Conservation (phyloP, 73 alveolate species). For the Paramecium primaurelia region DNA sequence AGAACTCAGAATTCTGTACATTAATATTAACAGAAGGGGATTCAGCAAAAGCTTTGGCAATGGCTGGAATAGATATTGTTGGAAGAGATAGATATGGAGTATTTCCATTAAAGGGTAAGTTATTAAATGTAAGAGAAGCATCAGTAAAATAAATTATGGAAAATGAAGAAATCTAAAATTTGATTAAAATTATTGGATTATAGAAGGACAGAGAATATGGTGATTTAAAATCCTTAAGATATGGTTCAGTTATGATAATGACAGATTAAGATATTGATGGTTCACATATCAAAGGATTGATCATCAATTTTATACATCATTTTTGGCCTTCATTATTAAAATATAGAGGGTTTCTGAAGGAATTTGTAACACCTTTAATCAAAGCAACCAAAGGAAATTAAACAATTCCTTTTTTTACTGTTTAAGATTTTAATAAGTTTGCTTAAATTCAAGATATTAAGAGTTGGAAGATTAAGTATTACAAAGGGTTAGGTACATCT, state of each 20-base stretch:
- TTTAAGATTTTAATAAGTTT: slow-evolving; percentile 95
- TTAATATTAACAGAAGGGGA: slow-evolving; percentile 99
- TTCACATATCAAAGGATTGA: slow-evolving; percentile 99
- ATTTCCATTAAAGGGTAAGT: slow-evolving; percentile 98
- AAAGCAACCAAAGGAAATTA: slow-evolving; percentile 91
- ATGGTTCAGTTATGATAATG: slow-evolving; percentile 95
- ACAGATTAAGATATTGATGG: slow-evolving; percentile 99
- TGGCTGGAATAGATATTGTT: slow-evolving; percentile 98
- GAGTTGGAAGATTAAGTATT: slow-evolving; percentile 96
- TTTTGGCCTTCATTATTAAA: slow-evolving; percentile 98
- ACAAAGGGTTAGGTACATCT: slow-evolving; percentile 99
- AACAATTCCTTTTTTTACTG: slow-evolving; percentile 84
- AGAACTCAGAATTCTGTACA: slow-evolving; percentile 89
- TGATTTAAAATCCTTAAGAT: slow-evolving; percentile 82
- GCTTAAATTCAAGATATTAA: slow-evolving; percentile 76
- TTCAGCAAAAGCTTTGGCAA: slow-evolving; percentile 99
- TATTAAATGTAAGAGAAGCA: slow-evolving; percentile 99
- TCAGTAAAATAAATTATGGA: slow-evolving; percentile 85
- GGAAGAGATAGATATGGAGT: slow-evolving; percentile 99
- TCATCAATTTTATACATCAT: slow-evolving; percentile 96
- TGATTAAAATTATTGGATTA: slow-evolving; percentile 96
- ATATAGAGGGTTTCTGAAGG: slow-evolving; percentile 92
- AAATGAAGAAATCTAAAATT: slow-evolving; percentile 95
- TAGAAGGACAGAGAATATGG: slow-evolving; percentile 90
- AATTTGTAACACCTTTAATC: slow-evolving; percentile 98